These are phyloP conservation scores for Quillaja saponaria DNA, from an alignment of 306 rosid species.

Conservation along the genomic window DNA sequence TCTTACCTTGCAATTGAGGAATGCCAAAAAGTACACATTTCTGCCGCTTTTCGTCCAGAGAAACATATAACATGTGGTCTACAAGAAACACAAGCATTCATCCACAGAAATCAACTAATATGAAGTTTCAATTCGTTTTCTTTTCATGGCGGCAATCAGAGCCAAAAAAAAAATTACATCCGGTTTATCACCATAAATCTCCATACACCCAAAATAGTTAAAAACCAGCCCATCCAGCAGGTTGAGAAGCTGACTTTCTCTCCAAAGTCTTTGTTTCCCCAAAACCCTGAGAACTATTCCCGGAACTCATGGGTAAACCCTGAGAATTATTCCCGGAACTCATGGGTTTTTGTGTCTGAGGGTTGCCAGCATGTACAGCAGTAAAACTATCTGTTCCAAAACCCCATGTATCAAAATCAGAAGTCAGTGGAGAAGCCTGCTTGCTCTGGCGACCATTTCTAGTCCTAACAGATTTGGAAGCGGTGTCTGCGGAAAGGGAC, in stretches of 20 bases:
- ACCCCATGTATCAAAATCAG: conserved; percentile 76
- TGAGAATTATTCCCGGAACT: conserved; percentile 54
- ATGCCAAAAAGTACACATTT: conserved; percentile 9
- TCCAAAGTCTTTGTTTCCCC: conserved; percentile 51
- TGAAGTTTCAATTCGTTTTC: conserved; percentile 30
- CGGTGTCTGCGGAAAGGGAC: conserved; percentile 42
- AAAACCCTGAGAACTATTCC: conserved; percentile 45
- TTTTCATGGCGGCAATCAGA: conserved; percentile 27
- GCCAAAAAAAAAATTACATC: conserved; percentile 1
- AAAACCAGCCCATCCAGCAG: conserved; percentile 99
- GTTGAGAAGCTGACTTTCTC: conserved; percentile 67
- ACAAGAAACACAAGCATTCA: conserved; percentile 48
- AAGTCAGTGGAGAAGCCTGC: conserved; percentile 42
- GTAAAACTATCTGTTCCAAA: conserved; percentile 71
- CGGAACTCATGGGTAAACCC: conserved; percentile 40
- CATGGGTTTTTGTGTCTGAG: conserved; percentile 46
- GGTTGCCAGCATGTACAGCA: conserved; percentile 53
- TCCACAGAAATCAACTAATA: conserved; percentile 40
- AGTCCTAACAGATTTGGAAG: conserved; percentile 69
- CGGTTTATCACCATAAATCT: conserved; percentile 27
- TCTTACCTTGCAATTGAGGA: too few relatives aligned
- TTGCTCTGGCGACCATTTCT: conserved; percentile 57
- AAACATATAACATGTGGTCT: conserved; percentile 37
- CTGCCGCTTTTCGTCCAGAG: conserved; percentile 22
- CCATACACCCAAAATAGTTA: conserved; percentile 34